A percentile compares a stretch with the other conserved stretches of the same genome.
These are phyloP conservation scores for Cladosporium sp. DNA, from an alignment of 2,329 filamentous ascomycete species.

Conservation along the genomic window DNA sequence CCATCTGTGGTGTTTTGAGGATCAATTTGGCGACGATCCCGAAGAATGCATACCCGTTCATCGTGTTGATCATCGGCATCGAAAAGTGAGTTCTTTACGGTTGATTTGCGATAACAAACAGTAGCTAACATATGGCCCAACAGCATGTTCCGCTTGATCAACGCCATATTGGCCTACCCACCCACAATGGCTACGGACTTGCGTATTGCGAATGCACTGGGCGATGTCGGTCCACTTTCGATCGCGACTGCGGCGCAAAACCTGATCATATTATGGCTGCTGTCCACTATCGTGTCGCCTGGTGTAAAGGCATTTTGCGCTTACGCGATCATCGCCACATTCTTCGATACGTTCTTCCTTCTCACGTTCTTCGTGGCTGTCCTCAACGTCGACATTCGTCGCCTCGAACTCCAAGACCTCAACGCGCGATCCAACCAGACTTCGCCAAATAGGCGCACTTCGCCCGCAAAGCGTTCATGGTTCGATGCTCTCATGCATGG, in stretches of 20 bases:
- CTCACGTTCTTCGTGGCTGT: constrained; percentile 80
- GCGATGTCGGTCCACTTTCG: constrained; percentile 70
- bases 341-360: constrained; percentile 77
- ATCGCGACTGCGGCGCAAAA: constrained; percentile 70
- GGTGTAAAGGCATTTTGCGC: constrained; percentile 75
- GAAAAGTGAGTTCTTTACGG: constrained; percentile 55
- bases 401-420: constrained; percentile 74
- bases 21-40: constrained; percentile 76
- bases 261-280: constrained; percentile 63
- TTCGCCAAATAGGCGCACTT: constrained; percentile 33
- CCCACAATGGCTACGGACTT: constrained; percentile 67
- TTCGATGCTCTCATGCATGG: constrained; percentile 63
- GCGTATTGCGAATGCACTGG: constrained; percentile 73
- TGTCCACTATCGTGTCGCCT: constrained; percentile 68
- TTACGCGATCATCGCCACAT: constrained; percentile 72
- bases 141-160: constrained; percentile 68
- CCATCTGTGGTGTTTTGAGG: constrained; percentile 73
- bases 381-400: constrained; percentile 74
- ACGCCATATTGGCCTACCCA: constrained; percentile 72
- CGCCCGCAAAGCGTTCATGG: constrained; percentile 55
- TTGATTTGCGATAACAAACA: neutral
- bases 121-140: constrained; percentile 26
- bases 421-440: constrained; percentile 54
- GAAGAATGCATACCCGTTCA: constrained; percentile 71
- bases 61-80: constrained; percentile 74